A percentile compares a stretch with the other conserved stretches of the same genome.
Conservation (phyloP, 768 basidiomycete genomes). For the Gymnopilus junonius region DNA sequence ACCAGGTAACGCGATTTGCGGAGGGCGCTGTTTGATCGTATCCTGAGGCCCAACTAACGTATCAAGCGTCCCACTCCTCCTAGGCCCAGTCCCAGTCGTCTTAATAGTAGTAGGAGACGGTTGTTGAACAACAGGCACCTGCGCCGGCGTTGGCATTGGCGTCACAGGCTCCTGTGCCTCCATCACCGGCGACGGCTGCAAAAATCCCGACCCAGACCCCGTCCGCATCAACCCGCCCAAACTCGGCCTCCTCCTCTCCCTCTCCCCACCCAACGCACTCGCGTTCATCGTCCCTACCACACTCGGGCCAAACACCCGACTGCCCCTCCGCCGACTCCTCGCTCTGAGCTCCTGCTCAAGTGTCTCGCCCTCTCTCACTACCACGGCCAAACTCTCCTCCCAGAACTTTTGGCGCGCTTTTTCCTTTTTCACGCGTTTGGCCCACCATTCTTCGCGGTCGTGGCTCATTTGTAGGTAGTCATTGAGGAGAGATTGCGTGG, state of each 20-base stretch:
- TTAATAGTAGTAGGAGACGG: not conserved
- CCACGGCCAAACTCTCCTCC: constrained; percentile 89
- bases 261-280: not conserved
- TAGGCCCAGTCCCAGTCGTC: not conserved
- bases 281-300: too few relatives aligned
- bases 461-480: constrained; percentile 48
- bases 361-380: constrained; percentile 84
- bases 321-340: constrained; percentile 61
- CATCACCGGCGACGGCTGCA: not conserved
- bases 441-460: constrained; percentile 85
- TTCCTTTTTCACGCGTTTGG: constrained; percentile 65
- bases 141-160: not conserved
- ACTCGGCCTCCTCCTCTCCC: not conserved
- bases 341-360: constrained; percentile 80
- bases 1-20: not conserved
- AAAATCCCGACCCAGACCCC: not conserved
- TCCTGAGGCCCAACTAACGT: not conserved
- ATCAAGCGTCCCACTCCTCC: not conserved
- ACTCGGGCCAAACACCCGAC: constrained; percentile 52
- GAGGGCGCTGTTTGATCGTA: not conserved
- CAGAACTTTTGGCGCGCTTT: constrained; percentile 69
- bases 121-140: not conserved
- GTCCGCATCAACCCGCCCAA: not conserved
- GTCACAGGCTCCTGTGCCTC: not conserved
- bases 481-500: constrained; percentile 43